Conservation (phyloP, 495 filamentous ascomycete species). For the Aspergillus diversus region DNA sequence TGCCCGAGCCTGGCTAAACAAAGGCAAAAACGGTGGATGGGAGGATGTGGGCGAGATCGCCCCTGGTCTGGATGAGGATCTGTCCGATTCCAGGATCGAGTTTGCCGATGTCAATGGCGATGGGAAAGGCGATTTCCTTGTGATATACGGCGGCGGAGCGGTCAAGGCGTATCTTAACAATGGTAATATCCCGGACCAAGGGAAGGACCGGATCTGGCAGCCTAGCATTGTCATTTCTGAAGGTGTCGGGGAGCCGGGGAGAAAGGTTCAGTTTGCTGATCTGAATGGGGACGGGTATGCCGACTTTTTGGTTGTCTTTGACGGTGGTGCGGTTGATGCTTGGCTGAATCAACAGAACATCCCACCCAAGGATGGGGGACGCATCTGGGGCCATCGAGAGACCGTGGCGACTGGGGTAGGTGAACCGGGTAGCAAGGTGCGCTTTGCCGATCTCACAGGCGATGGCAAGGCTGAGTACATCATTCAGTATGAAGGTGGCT, state of each 20-base stretch:
- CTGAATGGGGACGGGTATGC: constrained; percentile 8
- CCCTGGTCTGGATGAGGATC: not conserved
- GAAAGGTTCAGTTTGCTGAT: constrained; percentile 2
- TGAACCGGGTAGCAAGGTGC: constrained; percentile 7
- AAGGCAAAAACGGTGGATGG: too few relatives aligned
- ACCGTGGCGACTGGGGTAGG: constrained; percentile 2
- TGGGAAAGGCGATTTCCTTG: not conserved
- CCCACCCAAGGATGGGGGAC: not conserved
- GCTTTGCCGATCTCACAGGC: constrained; percentile 9
- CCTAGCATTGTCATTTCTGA: too few relatives aligned
- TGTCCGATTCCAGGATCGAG: not conserved
- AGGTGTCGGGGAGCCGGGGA: too few relatives aligned
- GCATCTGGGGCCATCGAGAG: not conserved
- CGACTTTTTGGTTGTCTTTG: not conserved
- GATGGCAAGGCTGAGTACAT: not conserved
- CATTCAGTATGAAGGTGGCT: constrained; percentile 5
- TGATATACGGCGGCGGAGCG: not conserved
- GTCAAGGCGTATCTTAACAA: too few relatives aligned
- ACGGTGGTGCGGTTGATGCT: not conserved
- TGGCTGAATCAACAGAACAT: constrained; percentile 8
- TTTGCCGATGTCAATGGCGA: not conserved
- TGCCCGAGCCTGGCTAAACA: too few relatives aligned
- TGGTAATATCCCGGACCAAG: too few relatives aligned
- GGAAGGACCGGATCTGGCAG: too few relatives aligned
- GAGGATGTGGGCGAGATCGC: not conserved